Evolutionary conservation across 2,329 filamentous ascomycete genomes (phyloP).

Genomic region (Knoxdaviesia capensis): DNA sequence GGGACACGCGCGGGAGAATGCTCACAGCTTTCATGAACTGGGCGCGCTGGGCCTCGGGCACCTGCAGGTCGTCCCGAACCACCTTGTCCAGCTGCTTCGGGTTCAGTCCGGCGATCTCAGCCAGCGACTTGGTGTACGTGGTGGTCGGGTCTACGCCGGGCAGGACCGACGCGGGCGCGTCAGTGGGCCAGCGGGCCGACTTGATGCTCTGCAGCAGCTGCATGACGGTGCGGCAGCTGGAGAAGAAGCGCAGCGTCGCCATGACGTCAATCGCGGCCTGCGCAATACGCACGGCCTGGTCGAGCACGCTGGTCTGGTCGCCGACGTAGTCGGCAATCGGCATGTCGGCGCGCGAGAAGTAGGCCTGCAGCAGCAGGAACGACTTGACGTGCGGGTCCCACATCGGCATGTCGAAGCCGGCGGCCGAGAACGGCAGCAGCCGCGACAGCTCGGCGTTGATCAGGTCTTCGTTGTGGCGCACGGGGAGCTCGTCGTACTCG

Average conservation of each 20-base stretch:
- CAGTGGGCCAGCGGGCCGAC: slow-evolving; percentile 73
- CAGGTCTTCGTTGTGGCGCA: slow-evolving; percentile 94
- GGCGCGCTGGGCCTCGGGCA: slow-evolving; percentile 21
- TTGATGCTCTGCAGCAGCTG: slow-evolving; percentile 81
- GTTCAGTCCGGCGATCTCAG: slow-evolving; percentile 15
- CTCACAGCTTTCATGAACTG: slow-evolving; percentile 39
- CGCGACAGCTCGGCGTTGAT: slow-evolving; percentile 81
- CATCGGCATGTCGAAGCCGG: slow-evolving; percentile 54
- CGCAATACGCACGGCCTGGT: slow-evolving; percentile 91
- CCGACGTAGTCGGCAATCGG: slow-evolving; percentile 96
- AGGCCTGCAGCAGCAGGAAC: slow-evolving; percentile 81
- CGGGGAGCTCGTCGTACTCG: slow-evolving; percentile 93
- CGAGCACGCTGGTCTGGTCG: slow-evolving; percentile 73
- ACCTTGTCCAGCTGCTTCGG: slow-evolving; percentile 19
- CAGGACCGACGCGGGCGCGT: slow-evolving; percentile 59
- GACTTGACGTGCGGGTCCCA: slow-evolving; percentile 98
- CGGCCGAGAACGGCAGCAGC: slow-evolving; percentile 47
- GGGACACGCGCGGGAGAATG: slow-evolving; percentile 46
- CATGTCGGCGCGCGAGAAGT: slow-evolving; percentile 81
- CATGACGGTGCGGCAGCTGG: slow-evolving; percentile 65
- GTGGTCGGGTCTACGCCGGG: slow-evolving; percentile 39
- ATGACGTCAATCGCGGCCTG: slow-evolving; percentile 90
- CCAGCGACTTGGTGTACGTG: slow-evolving; percentile 21
- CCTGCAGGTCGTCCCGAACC: slow-evolving; percentile 23
- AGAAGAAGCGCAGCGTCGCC: slow-evolving; percentile 68